phyloP scores from a whole-genome alignment of 495 filamentous ascomycete genomes.

The Penicillium samsonianum region DNA sequence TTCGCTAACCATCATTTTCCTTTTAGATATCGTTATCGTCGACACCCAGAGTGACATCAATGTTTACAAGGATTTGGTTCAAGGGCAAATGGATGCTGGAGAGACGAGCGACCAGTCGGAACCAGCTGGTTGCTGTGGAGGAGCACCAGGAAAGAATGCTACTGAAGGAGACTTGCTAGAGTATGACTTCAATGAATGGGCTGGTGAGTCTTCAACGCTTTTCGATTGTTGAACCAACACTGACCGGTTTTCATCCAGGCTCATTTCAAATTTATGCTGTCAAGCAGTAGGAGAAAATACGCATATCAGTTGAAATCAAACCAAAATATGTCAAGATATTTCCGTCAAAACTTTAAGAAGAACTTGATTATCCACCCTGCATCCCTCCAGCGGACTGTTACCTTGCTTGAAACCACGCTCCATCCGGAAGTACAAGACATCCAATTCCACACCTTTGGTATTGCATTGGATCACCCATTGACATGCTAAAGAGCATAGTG shows the following conservation, averaged over 20 bases:
- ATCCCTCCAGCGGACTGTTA: constrained; percentile 2
- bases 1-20: not conserved
- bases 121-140: constrained; percentile 12
- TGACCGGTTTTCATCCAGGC: not conserved
- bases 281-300: not conserved
- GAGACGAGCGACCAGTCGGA: not conserved
- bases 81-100: not conserved
- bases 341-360: not conserved
- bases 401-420: constrained; percentile 3
- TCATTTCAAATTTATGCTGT: constrained; percentile 8
- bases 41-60: constrained; percentile 59
- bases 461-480: constrained; percentile 6
- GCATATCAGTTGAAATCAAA: not conserved
- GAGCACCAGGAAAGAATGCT: not conserved
- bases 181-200: constrained; percentile 24
- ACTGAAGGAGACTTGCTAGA: constrained; percentile 5
- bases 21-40: constrained; percentile 52
- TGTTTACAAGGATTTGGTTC: constrained; percentile 47
- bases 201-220: constrained; percentile 14
- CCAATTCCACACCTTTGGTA: not conserved
- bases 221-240: not conserved
- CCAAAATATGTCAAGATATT: not conserved
- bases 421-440: constrained; percentile 3
- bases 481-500: not conserved
- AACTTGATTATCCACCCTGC: constrained; percentile 5